Percentiles rank a stretch among this genome's conserved stretches.
Conservation (phyloP, 371 early-diverging fungal species). For the Circinella umbellata region DNA sequence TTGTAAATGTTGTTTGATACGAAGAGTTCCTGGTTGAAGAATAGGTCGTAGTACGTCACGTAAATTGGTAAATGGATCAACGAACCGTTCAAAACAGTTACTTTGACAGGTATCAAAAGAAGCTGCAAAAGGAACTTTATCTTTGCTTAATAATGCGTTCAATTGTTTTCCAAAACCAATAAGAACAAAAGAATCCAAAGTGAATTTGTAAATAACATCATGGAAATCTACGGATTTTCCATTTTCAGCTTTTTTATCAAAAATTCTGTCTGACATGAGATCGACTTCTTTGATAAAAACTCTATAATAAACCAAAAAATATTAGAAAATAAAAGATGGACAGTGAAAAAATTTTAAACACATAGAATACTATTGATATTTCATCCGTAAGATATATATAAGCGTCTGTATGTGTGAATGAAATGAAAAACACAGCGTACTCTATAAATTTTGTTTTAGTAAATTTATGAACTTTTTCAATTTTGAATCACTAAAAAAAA, state of each 20-base stretch:
- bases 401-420: neutral
- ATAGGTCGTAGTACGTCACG: slow-evolving; percentile 38
- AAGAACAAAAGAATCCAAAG: slow-evolving; percentile 60
- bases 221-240: slow-evolving; percentile 58
- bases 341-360: too few species aligned
- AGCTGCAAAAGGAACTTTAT: slow-evolving; percentile 51
- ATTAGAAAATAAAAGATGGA: neutral
- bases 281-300: slow-evolving; percentile 43
- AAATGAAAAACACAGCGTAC: neutral
- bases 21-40: slow-evolving; percentile 33
- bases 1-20: slow-evolving; percentile 47
- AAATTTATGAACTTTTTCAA: too few species aligned
- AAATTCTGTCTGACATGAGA: slow-evolving; percentile 26
- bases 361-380: too few species aligned
- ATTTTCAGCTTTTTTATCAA: slow-evolving; percentile 37
- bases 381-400: too few species aligned
- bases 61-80: slow-evolving; percentile 56
- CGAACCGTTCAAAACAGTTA: slow-evolving; percentile 47
- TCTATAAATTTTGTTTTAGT: neutral
- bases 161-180: slow-evolving; percentile 9
- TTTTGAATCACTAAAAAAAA: too few species aligned
- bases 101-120: slow-evolving; percentile 56
- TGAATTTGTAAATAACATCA: slow-evolving; percentile 62
- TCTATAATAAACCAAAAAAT: slow-evolving; percentile 19
- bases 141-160: slow-evolving; percentile 22